Percentiles rank a stretch among this genome's conserved stretches.
These are phyloP conservation scores for Veloporphyrellus conicus DNA, from an alignment of 1,284 basidiomycete genomes.

Conservation along the genomic window DNA sequence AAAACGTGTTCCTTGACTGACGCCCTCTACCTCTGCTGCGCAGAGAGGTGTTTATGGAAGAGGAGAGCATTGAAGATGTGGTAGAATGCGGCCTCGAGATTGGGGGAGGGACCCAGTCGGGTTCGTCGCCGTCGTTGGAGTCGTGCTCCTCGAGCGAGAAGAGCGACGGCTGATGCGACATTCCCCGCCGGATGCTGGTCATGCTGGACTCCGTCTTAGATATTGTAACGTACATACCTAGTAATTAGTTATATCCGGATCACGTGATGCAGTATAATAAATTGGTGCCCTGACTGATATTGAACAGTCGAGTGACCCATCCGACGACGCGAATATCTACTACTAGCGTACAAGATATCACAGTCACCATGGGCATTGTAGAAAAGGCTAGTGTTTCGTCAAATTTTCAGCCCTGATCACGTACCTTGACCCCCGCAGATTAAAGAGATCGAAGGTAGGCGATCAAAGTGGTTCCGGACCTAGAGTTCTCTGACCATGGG, in stretches of 20 bases:
- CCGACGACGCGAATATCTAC: not conserved
- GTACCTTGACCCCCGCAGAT: conserved; percentile 48
- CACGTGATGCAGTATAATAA: conserved; percentile 11
- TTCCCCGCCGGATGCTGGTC: conserved; percentile 36
- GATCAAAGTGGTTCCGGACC: not conserved
- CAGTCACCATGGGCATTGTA: conserved; percentile 74
- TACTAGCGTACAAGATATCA: not conserved
- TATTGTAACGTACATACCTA: too few species aligned
- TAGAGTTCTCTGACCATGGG: conserved; percentile 10
- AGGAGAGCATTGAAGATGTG: conserved; percentile 26
- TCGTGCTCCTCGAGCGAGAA: conserved; percentile 63
- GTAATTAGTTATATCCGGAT: not conserved
- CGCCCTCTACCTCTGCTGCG: conserved; percentile 35
- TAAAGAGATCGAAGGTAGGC: conserved; percentile 85
- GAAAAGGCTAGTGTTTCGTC: conserved; percentile 62
- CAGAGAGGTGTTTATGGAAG: conserved; percentile 29
- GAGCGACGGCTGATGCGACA: conserved; percentile 56
- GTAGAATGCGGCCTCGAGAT: conserved; percentile 32
- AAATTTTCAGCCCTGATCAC: not conserved
- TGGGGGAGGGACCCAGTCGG: conserved; percentile 42
- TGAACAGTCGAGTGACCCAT: too few species aligned
- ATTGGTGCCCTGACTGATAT: too few species aligned
- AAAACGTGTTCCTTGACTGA: conserved; percentile 36
- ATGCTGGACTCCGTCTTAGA: conserved; percentile 5
- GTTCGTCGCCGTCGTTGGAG: conserved; percentile 43